These are phyloP conservation scores for Magnaporthales sp. DNA, from an alignment of 2,329 filamentous ascomycete genomes.

Conservation along the genomic window DNA sequence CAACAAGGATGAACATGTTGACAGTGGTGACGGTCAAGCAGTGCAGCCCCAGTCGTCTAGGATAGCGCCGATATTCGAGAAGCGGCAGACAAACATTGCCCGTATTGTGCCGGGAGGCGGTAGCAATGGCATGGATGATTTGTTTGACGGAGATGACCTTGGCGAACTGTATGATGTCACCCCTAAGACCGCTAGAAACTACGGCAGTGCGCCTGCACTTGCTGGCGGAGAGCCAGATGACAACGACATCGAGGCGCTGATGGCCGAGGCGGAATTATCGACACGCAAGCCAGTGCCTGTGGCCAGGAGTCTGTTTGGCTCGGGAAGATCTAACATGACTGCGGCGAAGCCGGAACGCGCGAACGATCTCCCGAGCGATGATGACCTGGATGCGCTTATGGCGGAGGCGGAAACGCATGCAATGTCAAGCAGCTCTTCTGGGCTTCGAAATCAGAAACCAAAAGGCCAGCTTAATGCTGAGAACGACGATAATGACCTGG, in stretches of 20 bases:
- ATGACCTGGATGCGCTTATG: conserved; percentile 26
- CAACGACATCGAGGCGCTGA: conserved; percentile 41
- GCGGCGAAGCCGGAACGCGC: neutral
- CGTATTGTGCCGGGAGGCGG: neutral
- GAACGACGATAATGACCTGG: conserved; percentile 17
- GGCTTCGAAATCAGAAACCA: no score
- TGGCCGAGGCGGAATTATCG: conserved; percentile 35
- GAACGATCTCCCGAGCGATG: neutral
- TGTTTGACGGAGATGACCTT: conserved; percentile 30
- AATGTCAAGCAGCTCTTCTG: neutral
- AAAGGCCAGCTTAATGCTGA: neutral
- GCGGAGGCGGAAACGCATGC: conserved; percentile 18
- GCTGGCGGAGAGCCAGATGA: conserved; percentile 28
- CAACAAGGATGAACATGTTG: conserved; percentile 22
- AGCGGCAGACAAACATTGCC: conserved; percentile 10
- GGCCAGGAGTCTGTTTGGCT: conserved; percentile 19
- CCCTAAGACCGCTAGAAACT: conserved; percentile 19
- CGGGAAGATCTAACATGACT: neutral
- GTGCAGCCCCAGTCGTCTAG: conserved; percentile 9
- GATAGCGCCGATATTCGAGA: conserved; percentile 30
- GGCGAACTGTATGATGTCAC: conserved; percentile 47
- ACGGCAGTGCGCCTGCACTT: conserved; percentile 3
- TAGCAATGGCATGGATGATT: conserved; percentile 18
- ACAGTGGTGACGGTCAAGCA: conserved; percentile 17
- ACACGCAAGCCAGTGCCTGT: conserved; percentile 18